These are phyloP conservation scores for Pythium rishiriense DNA, from an alignment of 352 stramenopile species.

Conservation along the genomic window DNA sequence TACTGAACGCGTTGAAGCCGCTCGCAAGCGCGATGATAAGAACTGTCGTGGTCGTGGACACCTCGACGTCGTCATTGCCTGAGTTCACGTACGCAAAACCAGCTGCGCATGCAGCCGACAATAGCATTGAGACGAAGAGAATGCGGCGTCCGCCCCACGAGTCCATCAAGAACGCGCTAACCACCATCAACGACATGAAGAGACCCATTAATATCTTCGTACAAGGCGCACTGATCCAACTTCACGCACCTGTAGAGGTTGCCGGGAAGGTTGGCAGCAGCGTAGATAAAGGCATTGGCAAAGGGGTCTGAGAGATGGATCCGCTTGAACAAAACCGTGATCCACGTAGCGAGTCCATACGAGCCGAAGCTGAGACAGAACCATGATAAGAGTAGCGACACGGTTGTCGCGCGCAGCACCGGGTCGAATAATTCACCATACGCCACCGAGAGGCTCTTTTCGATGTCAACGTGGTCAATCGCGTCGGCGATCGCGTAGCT, in stretches of 20 bases:
- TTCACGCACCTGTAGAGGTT: slow-evolving; percentile 75
- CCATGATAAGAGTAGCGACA: slow-evolving; percentile 64
- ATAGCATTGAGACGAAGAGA: slow-evolving; percentile 72
- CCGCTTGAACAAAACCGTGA: slow-evolving; percentile 92
- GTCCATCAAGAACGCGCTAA: slow-evolving; percentile 66
- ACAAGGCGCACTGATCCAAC: background rate
- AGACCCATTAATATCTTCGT: background rate
- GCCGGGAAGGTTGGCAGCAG: slow-evolving; percentile 87
- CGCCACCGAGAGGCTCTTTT: slow-evolving; percentile 27
- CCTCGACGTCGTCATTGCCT: slow-evolving; percentile 14
- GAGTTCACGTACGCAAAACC: slow-evolving; percentile 76
- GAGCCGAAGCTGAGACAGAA: slow-evolving; percentile 84
- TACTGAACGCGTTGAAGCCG: slow-evolving; percentile 92
- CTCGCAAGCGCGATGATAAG: slow-evolving; percentile 83
- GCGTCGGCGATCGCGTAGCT: slow-evolving; percentile 23
- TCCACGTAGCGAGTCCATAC: slow-evolving; percentile 93
- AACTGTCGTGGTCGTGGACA: slow-evolving; percentile 27
- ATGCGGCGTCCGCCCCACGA: slow-evolving; percentile 63
- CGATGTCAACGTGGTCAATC: slow-evolving; percentile 18
- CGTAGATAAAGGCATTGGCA: slow-evolving; percentile 92
- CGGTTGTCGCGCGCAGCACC: slow-evolving; percentile 57
- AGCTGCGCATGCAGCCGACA: slow-evolving; percentile 60
- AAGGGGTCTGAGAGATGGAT: slow-evolving; percentile 89
- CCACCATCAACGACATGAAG: background rate
- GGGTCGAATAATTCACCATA: slow-evolving; percentile 55